Conservation (phyloP, 1,139 yeast species). For the Candida sp. region DNA sequence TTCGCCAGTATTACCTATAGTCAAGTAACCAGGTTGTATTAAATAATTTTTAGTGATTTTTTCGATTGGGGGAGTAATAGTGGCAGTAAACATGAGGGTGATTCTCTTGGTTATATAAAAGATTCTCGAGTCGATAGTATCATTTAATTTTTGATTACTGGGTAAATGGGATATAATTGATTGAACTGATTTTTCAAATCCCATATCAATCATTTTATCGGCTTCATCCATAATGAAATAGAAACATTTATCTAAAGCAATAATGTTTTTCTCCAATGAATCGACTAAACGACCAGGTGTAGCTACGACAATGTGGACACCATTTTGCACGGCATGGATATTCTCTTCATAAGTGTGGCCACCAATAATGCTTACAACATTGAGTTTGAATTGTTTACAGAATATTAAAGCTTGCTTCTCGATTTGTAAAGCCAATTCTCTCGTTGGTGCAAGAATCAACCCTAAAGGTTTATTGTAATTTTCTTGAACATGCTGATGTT, state of each 20-base stretch:
- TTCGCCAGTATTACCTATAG: constrained; percentile 62
- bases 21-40: constrained; percentile 56
- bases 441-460: constrained; percentile 81
- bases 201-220: constrained; percentile 93
- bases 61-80: constrained; percentile 77
- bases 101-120: constrained; percentile 26
- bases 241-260: constrained; percentile 59
- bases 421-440: constrained; percentile 91
- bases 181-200: constrained; percentile 80
- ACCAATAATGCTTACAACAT: constrained; percentile 74
- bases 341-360: constrained; percentile 86
- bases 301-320: constrained; percentile 83
- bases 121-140: constrained; percentile 19
- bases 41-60: constrained; percentile 61
- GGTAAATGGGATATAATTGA: constrained; percentile 52
- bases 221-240: constrained; percentile 89
- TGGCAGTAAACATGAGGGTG: constrained; percentile 93
- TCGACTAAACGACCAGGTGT: constrained; percentile 93
- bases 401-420: constrained; percentile 62
- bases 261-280: constrained; percentile 62
- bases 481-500: constrained; percentile 30
- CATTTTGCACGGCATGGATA: constrained; percentile 53
- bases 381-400: constrained; percentile 35
- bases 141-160: constrained; percentile 16
- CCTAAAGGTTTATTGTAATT: constrained; percentile 46